A percentile compares a stretch with the other conserved stretches of the same genome.
phyloP scores from a whole-genome alignment of 441 rosid genomes.

The Croton laevigatus region DNA sequence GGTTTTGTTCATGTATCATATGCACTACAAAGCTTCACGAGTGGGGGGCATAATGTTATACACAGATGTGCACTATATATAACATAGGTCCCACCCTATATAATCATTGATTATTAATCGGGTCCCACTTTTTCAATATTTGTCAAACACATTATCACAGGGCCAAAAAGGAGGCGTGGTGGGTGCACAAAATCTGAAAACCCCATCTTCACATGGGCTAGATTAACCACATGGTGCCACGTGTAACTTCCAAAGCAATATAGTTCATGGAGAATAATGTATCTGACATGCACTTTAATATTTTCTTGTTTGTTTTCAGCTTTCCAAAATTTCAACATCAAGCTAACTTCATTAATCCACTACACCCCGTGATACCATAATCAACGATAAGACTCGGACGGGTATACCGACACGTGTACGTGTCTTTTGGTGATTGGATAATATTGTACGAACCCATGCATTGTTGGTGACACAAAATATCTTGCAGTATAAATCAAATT shows the following conservation, averaged over 20 bases:
- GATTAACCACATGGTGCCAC: not conserved
- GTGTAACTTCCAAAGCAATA: not conserved
- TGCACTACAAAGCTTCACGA: too few species aligned
- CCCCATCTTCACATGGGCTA: not conserved
- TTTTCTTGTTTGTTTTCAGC: not conserved
- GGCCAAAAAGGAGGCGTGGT: not conserved
- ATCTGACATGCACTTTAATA: not conserved
- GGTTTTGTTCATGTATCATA: too few species aligned
- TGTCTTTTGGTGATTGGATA: not conserved
- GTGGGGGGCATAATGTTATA: too few species aligned
- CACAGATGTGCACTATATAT: too few species aligned
- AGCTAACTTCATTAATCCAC: too few species aligned
- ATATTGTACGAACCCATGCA: conserved; percentile 8
- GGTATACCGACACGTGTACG: not conserved
- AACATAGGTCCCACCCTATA: too few species aligned
- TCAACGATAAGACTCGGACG: not conserved
- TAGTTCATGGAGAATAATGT: not conserved
- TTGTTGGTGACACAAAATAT: not conserved
- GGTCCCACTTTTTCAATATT: not conserved
- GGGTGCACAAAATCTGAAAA: not conserved
- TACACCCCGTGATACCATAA: not conserved
- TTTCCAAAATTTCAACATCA: conserved; percentile 4
- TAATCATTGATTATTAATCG: too few species aligned
- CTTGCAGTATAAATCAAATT: too few species aligned
- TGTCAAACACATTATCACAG: not conserved